Evolutionary conservation across 768 basidiomycete genomes (phyloP), one percentile per base, ranked within the genome.

Genomic region (Mycena epipterygia): DNA sequence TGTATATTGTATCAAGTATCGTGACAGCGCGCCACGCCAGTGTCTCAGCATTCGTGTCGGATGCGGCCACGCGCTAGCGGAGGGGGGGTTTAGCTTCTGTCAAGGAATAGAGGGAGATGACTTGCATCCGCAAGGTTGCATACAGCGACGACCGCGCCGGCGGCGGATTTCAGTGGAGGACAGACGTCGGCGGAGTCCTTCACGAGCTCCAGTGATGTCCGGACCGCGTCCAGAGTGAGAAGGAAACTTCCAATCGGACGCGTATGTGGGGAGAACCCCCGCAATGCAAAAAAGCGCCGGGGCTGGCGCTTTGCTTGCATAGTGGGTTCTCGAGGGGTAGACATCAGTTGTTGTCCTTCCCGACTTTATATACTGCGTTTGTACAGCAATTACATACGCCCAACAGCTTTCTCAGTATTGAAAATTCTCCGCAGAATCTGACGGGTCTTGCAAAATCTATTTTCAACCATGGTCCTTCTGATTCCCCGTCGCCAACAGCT

Each of bases 81-180:
- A 48, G 21, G 23, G 8, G 13, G 29, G 3, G 11, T 35, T 33
- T 16, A 52, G 56, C 2, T 6, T 52, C 42, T 5, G 11, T 5
- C 6, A 13, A n/a, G 21, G 16, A 44, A 5, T 2, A 21, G 35
- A 5, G 21, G 21, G 23, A 53, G 23, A 27, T 8, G 21, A 68
- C 59, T 21, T 68, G 27, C 67, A 13, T 68, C 59, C 2, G 44
- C 59, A 9, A 68, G 39, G 25, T 44, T 27, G 41, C 67, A 68
- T 4, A 68, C 29, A 4, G 52, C 67, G 14, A 60, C 19, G 27
- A 62, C 60, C 2, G 11, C 59, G 3, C 67, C 67, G 2, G 39
- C 35, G 1, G 59, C 67, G 2, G 67, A 61, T 53, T 68, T 68
- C 2, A 68, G 52, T 1, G 67, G 67, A 5, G 39, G 49, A 23